Evolutionary conservation across 2,329 filamentous ascomycete genomes (phyloP).

Genomic region (Aspergillus sp.): DNA sequence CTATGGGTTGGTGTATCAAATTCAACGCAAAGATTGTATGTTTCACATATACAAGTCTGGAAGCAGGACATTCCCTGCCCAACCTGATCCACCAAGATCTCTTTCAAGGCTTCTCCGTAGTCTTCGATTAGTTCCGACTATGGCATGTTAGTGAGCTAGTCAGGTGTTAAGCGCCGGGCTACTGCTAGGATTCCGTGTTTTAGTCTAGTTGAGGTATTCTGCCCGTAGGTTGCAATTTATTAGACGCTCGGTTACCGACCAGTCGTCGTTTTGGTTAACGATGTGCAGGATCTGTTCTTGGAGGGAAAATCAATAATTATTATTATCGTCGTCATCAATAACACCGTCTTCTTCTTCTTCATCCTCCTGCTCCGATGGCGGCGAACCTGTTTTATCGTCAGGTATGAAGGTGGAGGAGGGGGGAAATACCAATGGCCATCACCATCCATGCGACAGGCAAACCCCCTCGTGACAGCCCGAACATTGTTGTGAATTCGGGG

Average conservation of each 20-base stretch:
- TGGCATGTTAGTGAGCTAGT: slow-evolving; percentile 3
- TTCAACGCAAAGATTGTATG: slow-evolving; percentile 1
- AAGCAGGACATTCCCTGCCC: slow-evolving; percentile 2
- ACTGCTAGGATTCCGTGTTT: slow-evolving; percentile 3
- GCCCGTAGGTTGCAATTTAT: not conserved
- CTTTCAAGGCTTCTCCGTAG: not conserved
- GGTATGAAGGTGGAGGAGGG: not conserved
- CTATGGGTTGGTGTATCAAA: not conserved
- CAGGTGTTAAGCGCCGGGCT: slow-evolving; percentile 6
- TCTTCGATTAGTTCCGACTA: slow-evolving; percentile 2
- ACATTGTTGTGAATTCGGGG: slow-evolving; percentile 1
- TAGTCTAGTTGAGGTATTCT: not conserved
- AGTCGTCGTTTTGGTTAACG: not conserved
- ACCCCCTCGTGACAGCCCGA: slow-evolving; percentile 15
- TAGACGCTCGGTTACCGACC: slow-evolving; percentile 7
- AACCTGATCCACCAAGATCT: slow-evolving; percentile 8
- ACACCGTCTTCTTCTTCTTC: too few relatives aligned
- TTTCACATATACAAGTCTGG: slow-evolving; percentile 2
- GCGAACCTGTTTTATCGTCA: not conserved
- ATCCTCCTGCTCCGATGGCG: not conserved
- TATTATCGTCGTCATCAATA: not conserved
- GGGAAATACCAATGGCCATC: not conserved
- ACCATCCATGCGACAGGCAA: slow-evolving; percentile 18
- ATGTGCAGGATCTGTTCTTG: not conserved
- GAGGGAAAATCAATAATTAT: not conserved